Base-by-base conservation (phyloP, 163 green algal genomes). In the Volvox carteri region DNA sequence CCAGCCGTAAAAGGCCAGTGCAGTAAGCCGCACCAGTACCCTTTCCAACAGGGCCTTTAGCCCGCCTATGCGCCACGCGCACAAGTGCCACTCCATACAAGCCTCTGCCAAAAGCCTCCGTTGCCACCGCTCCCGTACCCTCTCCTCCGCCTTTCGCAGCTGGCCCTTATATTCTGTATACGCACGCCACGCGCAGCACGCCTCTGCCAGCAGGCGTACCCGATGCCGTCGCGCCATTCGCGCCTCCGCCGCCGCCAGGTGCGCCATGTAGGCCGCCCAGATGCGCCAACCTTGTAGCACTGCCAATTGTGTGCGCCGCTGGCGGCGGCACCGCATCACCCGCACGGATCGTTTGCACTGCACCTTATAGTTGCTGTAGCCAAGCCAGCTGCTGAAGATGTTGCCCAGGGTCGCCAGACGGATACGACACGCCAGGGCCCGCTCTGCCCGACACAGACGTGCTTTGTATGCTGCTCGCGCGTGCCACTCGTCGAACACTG, bases 1-100 rank as follows among this genome's bases (percentile, higher is more conserved):
- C 84, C 84, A 89, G 50, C 84, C 84, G 39, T 48, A 84, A 54
- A 84, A 89, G 28, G 84, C 70, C 84, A 84, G 68, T 33, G 68
- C 70, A 23, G 52, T 41, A 0, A 28, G 41, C 19, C 84, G 70
- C 70, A 89, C 1, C 28, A 89, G 39, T 39, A 89, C 84, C 21
- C 84, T 68, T 8, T 65, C 52, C 70, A 89, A 58, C 16, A 89
- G 28, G 11, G 25, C 28, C 70, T 83, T 83, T 46, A 89, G 84
- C 52, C 18, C 21, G 18, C 35, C 52, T 70, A 89, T 83, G n/a
- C 50, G 50, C 4, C 14, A 4, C 3, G 52, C 39, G 30, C 76
- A 56, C 4, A 5, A 2, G 42, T 52, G 84, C 84, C 84, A 89
- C 39, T 28, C 39, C 16, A 1, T 72, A 56, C 46, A 89, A 6